Conservation (phyloP, 1,284 basidiomycete species). For the Porphyrellus sp. region DNA sequence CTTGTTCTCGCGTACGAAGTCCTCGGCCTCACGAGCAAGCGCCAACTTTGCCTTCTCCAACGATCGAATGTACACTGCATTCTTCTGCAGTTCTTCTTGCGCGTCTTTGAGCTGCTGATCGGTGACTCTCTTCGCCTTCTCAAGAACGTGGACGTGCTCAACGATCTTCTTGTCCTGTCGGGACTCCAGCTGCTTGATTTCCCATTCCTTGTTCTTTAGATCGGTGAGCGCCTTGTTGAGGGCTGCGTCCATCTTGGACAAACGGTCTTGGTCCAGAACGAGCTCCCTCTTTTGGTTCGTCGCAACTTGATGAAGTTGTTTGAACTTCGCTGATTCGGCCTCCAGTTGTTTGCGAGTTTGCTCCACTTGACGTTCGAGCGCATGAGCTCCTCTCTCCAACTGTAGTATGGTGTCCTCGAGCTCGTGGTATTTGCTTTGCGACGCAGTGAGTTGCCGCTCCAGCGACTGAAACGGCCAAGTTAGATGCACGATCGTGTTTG, state of each 20-base stretch:
- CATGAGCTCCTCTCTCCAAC: conserved; percentile 77
- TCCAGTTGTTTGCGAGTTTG: conserved; percentile 67
- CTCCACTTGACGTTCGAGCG: conserved; percentile 72
- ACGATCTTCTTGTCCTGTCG: conserved; percentile 97
- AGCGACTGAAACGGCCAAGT: conserved; percentile 36
- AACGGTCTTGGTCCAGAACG: conserved; percentile 64
- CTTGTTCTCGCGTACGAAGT: conserved; percentile 74
- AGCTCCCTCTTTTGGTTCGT: conserved; percentile 70
- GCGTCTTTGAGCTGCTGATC: conserved; percentile 88
- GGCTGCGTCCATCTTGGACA: conserved; percentile 74
- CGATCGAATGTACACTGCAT: conserved; percentile 74
- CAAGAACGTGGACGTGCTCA: conserved; percentile 96
- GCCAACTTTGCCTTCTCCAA: conserved; percentile 80
- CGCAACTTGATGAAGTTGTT: conserved; percentile 68
- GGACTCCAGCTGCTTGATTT: conserved; percentile 80
- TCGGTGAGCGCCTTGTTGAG: conserved; percentile 78
- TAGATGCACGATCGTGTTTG: not conserved
- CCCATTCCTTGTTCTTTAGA: conserved; percentile 80
- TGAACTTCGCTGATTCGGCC: conserved; percentile 63
- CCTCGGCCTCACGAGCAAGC: conserved; percentile 82
- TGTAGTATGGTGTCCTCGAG: conserved; percentile 86
- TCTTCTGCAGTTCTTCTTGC: conserved; percentile 72
- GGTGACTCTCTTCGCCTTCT: conserved; percentile 95
- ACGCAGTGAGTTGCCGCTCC: conserved; percentile 71
- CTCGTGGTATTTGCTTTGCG: conserved; percentile 76